Evolutionary conservation across 805 yeast genomes (phyloP), one percentile per base, ranked within the genome.

Genomic region (Huiozyma naganishii): DNA sequence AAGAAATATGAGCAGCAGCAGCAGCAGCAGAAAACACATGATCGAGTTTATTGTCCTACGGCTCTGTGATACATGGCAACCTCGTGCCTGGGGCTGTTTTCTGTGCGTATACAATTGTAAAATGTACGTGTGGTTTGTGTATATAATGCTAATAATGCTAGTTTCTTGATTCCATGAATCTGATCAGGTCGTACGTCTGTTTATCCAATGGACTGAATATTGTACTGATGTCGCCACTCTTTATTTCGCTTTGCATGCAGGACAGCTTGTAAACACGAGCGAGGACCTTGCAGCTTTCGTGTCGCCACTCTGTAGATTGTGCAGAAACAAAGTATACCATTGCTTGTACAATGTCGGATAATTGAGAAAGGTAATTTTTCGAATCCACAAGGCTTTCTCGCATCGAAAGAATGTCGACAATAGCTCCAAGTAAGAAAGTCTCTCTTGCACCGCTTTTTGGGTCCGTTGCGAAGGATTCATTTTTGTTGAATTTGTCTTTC

Each of bases 311-410:
- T 1, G 54, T 46, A 6, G 39, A 41, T 0, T 44, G 40, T 36
- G 47, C 47, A 17, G 43, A 41, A n/a, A 44, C 41, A 37, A 51
- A 58, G 9, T 43, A 36, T 23, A 42, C 48, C 51, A 54, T 46
- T 34, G 52, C 52, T 34, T 54, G 58, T 8, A 54, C 43, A 2
- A 58, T 53, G 36, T 58, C 62, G 1, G 55, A 38, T 33, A 51
- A 44, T 39, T 55, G 57, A 32, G 46, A 44, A 7, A 38, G 41
- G 38, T 49, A 48, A 32, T 50, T 39, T 1, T 28, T 7, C 27
- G 32, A 4, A 17, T 17, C 23, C 4, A 17, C 23, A 4, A 17
- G 23, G 4, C 23, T 17, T 17, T 17, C 23, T 17, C 23, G 23
- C n/a, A 5, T 12, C 17, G 32, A 1, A 37, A 55, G 28, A 10